Conservation (phyloP, 768 basidiomycete genomes). For the Pleurotus tuber-regium region DNA sequence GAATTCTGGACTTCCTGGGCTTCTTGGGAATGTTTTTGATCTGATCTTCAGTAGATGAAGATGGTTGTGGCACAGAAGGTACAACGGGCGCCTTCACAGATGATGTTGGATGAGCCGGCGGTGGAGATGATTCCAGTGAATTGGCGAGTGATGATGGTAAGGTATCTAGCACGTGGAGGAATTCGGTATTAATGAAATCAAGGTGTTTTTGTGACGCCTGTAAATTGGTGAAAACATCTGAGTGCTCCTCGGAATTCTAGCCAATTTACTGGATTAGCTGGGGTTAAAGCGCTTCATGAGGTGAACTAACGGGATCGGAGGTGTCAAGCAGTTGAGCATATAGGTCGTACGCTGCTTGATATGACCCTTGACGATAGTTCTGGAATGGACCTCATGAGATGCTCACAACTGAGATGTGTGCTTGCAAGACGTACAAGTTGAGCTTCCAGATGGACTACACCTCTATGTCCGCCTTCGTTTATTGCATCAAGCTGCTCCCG, state of each 20-base stretch:
- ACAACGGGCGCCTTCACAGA: conserved; percentile 19
- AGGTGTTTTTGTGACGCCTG: conserved; percentile 78
- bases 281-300: neutral
- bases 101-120: conserved; percentile 44
- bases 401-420: conserved; percentile 13
- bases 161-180: conserved; percentile 58
- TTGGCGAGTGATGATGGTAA: conserved; percentile 51
- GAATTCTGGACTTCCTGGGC: conserved; percentile 65
- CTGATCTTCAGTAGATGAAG: conserved; percentile 26
- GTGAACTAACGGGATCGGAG: conserved; percentile 64
- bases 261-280: conserved; percentile 1
- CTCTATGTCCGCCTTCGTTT: conserved; percentile 56
- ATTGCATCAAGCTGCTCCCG: conserved; percentile 45
- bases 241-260: conserved; percentile 86
- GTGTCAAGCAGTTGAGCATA: conserved; percentile 82
- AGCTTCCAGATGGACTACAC: conserved; percentile 77
- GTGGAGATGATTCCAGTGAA: conserved; percentile 59
- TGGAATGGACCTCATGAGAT: conserved; percentile 23
- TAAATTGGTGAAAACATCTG: conserved; percentile 85
- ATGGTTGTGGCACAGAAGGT: conserved; percentile 12
- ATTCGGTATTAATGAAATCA: conserved; percentile 77
- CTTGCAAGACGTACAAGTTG: conserved; percentile 63
- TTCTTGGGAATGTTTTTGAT: conserved; percentile 35
- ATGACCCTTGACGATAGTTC: conserved; percentile 78
- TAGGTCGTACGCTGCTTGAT: conserved; percentile 68